Conservation (phyloP, 345 rosid genomes). For the Euclidium syriacum region DNA sequence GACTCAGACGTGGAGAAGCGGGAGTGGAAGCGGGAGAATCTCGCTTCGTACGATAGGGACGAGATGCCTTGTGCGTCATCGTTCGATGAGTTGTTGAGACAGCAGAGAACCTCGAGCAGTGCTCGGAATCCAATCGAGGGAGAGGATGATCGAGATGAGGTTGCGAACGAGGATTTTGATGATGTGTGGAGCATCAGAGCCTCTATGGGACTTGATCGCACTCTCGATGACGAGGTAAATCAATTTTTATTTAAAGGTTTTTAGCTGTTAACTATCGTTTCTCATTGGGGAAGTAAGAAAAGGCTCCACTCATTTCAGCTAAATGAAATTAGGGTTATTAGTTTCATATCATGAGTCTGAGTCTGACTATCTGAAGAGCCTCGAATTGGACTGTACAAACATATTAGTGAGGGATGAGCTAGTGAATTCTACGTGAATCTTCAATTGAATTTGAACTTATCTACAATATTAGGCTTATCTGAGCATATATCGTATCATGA, state of each 20-base stretch:
- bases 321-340: background rate
- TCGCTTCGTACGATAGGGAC: slow-evolving; percentile 37
- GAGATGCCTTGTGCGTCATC: slow-evolving; percentile 49
- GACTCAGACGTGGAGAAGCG: slow-evolving; percentile 26
- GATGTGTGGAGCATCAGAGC: slow-evolving; percentile 76
- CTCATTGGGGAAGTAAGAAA: background rate
- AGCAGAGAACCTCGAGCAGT: slow-evolving; percentile 13
- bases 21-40: slow-evolving; percentile 29
- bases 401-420: background rate
- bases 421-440: background rate
- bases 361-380: background rate
- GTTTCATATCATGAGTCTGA: background rate
- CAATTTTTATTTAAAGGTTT: background rate
- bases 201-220: slow-evolving; percentile 66
- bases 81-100: slow-evolving; percentile 35
- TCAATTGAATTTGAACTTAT: background rate
- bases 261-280: background rate
- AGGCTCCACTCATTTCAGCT: background rate
- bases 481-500: background rate
- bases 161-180: slow-evolving; percentile 20
- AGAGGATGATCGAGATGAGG: slow-evolving; percentile 30
- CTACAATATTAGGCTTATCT: background rate
- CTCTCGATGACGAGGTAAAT: slow-evolving; percentile 78
- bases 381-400: background rate
- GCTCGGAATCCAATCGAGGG: slow-evolving; percentile 28